These are phyloP conservation scores for Solanum sparsipilum DNA, from an alignment of 257 asterid species.

Conservation along the genomic window DNA sequence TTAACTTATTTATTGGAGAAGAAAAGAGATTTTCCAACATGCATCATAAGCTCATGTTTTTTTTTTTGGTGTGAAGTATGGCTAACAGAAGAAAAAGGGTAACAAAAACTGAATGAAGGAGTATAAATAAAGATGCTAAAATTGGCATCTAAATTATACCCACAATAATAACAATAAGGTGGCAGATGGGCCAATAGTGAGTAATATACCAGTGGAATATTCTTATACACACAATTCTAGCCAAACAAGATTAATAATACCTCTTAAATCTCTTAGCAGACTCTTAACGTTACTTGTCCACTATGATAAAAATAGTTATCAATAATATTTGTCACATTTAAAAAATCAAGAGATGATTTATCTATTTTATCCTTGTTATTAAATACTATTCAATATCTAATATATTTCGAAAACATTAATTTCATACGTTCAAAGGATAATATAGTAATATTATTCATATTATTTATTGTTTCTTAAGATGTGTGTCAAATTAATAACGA, in stretches of 20 bases:
- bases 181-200: not conserved
- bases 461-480: too few relatives aligned
- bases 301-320: too few relatives aligned
- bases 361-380: accelerated
- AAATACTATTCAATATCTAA: too few relatives aligned
- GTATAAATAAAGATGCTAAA: not conserved
- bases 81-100: not conserved
- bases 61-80: not conserved
- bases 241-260: not conserved
- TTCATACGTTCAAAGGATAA: too few relatives aligned
- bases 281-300: too few relatives aligned
- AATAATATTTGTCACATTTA: too few relatives aligned
- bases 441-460: too few relatives aligned
- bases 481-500: too few relatives aligned
- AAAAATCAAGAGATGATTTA: too few relatives aligned
- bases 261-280: not conserved
- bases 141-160: not conserved
- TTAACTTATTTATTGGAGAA: not conserved
- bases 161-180: not conserved
- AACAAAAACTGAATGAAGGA: not conserved
- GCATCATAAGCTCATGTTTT: not conserved
- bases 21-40: not conserved
- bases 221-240: slow-evolving; percentile 16
- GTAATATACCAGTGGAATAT: slow-evolving; percentile 55
- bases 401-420: not conserved